Evolutionary conservation across 2,329 filamentous ascomycete genomes (phyloP), one percentile per base, ranked within the genome.

Genomic region (Fusarium mangiferae): DNA sequence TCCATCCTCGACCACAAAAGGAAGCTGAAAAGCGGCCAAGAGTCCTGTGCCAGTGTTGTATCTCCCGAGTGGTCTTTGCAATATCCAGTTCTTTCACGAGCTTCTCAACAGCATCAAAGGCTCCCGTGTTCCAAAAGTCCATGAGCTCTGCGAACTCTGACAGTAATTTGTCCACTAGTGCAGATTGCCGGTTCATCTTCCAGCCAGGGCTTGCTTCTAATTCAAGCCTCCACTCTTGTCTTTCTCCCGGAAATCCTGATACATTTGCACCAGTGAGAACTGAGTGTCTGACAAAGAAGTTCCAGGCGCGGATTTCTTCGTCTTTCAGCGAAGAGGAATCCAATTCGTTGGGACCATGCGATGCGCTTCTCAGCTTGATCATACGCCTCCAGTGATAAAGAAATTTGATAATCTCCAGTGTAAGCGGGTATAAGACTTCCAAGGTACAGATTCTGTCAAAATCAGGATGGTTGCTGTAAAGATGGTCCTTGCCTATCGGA

Each of bases 341-440:
- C 5, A 42, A 41, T 24, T 38, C 58, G 15, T 33, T 48, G 14
- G 9, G 10, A 20, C 26, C 17, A 39, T 26, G 17, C n/a, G 17
- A 14, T 15, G 44, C 22, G n/a, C 26, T 24, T 26, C 41, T 68
- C 20, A 41, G 18, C 13, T 33, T 30, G 13, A 68, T 33, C n/a
- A 62, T 45, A 22, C 44, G 49, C 26, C 46, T 67, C 65, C 65
- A 68, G 20, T 68, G 63, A 28, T 54, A 68, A 17, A 68, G 46
- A n/a, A 61, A 68, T 17, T 33, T 68, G 26, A 54, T 62, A 5
- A 42, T 48, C 18, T 54, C 28, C 15, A 68, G 28, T 5, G 17
- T 68, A 26, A 62, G 38, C 15, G 65, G 63, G 24, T 52, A 61
- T 1, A 22, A 33, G 38, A n/a, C 45, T 46, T 54, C 45, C 22